Base-by-base conservation (phyloP, 805 yeast species). In the Hemisphaericaspora nanyangensis region DNA sequence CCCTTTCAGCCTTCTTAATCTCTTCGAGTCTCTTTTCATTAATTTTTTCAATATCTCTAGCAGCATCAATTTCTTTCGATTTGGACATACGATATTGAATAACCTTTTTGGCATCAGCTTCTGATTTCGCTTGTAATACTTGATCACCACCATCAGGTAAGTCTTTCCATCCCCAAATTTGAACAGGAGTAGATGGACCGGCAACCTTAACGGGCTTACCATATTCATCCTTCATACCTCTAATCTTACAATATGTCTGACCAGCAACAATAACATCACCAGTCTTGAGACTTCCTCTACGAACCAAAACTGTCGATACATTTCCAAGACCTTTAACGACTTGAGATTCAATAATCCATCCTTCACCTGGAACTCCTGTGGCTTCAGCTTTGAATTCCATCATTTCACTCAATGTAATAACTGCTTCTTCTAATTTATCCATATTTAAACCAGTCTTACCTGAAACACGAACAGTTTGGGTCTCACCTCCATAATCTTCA, bases 401-500 rank as follows among this genome's bases (percentile, higher is more conserved):
- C 45, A 91, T 65, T 46, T 93, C 99, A 35, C 95, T 80, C 35
- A 89, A 72, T 0, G 96, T 78, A 17, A 88, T 76, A 32, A 93
- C 80, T 2, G 95, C 86, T 59, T 91, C 96, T 56, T 90, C 96
- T 20, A 93, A 67, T 36, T 85, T 80, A 46, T 85, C 91, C 83
- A 93, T 89, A 43, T 93, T 93, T 46, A 82, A 62, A 0, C 98
- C 96, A 0, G 96, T 85, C 42, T 82, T 77, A 0, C 95, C 98
- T 27, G 95, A 85, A 1, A 93, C 91, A 36, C 78, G 76, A 2
- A 93, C 88, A 0, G 86, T 82, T 55, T 89, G 97, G 5, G 89
- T 82, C 29, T 93, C 98, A 38, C 99, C 99, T 40, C 99, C 99
- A 53, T 83, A 86, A 46, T 84, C 90, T 55, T 93, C 99, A 20